Evolutionary conservation across 768 basidiomycete species (phyloP), one percentile per base, ranked within the genome.

Genomic region (Serendipita sp.): DNA sequence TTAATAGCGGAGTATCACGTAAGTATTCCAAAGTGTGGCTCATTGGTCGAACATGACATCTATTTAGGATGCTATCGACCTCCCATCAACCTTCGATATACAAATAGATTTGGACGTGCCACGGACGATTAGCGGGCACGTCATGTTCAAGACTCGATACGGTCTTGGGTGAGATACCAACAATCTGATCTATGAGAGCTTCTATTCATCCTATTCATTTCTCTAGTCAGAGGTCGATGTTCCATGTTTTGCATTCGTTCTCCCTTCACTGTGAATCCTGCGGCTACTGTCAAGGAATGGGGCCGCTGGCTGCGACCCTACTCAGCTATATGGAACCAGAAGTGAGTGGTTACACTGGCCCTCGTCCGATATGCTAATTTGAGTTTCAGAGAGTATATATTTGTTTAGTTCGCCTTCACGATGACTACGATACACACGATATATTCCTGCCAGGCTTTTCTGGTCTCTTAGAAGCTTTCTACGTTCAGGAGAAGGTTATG

Each of bases 281-380:
- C 66, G 95, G 95, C 15, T 99, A 99, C 72, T 93, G 94, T 44
- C 96, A 99, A 75, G 96, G 96, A 66, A 99, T 99, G 96, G 94
- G 96, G 1, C 90, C 95, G 3, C 89, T 99, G 64, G 91, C 95
- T 0, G 89, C 94, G 0, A 97, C 93, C 1, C 79, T 99, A 23
- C 80, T 97, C 11, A 93, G 88, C 75, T 98, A 98, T 73, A 87
- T 92, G 72, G 86, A 87, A 67, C 91, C 96, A 5, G 89, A 92
- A 71, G 77, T 78, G 45, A 64, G 73, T 69, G 10, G 27, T 23
- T 44, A 34, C 5, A 23, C 29, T 11, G 18, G 18, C 44, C 11
- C 58, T 36, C 45, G 15, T 27, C n/a, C 3, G 10, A 33, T 15
- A 27, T 44, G 11, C 2, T 40, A 43, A 23, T 23, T 40, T 13